phyloP scores from a whole-genome alignment of 352 stramenopile genomes.

The Pythium brassicae region DNA sequence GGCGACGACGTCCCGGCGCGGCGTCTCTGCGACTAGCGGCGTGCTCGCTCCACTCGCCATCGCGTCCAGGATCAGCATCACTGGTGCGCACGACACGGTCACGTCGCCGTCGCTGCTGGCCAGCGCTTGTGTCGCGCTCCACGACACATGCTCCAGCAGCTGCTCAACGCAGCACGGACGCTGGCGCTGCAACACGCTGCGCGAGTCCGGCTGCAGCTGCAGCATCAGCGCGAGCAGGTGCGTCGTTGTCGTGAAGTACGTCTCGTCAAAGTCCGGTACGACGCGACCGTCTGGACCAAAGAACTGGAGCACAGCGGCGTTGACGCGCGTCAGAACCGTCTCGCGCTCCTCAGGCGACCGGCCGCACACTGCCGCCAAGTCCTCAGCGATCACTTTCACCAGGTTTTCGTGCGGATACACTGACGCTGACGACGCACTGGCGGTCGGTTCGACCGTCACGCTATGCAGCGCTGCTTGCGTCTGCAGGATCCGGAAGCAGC shows the following conservation, averaged over 20 bases:
- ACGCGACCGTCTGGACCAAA: constrained; percentile 24
- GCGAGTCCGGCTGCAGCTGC: constrained; percentile 43
- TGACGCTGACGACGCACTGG: too few species aligned
- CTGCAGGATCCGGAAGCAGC: constrained; percentile 63
- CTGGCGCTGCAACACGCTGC: constrained; percentile 33
- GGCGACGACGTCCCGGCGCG: constrained; percentile 13
- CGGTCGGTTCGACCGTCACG: background rate
- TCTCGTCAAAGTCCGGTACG: constrained; percentile 11
- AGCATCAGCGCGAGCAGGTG: constrained; percentile 75
- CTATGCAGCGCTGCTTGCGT: constrained; percentile 22
- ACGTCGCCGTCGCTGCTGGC: constrained; percentile 3
- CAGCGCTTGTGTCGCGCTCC: constrained; percentile 1
- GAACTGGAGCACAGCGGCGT: constrained; percentile 37
- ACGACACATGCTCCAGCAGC: constrained; percentile 37
- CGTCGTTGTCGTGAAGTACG: constrained; percentile 40
- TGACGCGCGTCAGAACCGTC: constrained; percentile 47
- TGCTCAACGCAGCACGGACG: constrained; percentile 42
- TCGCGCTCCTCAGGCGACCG: constrained; percentile 54
- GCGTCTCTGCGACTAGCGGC: background rate
- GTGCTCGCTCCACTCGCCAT: constrained; percentile 18
- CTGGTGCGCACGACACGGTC: constrained; percentile 42
- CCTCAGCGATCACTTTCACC: constrained; percentile 58
- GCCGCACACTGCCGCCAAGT: constrained; percentile 55
- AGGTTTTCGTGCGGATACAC: constrained; percentile 43
- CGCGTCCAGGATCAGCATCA: constrained; percentile 67